Conservation (phyloP, 1,284 basidiomycete genomes). For the Sporisorium sorghi region DNA sequence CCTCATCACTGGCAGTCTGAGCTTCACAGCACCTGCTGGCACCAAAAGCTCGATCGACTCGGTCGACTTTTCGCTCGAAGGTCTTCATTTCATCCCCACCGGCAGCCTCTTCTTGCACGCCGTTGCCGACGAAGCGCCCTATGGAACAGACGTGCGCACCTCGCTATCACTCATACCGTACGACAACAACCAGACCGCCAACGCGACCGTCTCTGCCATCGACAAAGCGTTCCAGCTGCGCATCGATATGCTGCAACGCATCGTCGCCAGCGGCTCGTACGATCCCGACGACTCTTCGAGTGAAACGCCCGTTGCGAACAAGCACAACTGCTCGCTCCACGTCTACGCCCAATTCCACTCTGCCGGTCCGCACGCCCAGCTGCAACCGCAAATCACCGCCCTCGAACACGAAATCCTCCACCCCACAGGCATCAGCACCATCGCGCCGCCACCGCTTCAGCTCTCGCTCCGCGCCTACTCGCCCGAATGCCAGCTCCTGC, state of each 20-base stretch:
- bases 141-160: slow-evolving; percentile 34
- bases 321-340: slow-evolving; percentile 64
- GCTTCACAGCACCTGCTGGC: slow-evolving; percentile 8
- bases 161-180: slow-evolving; percentile 30
- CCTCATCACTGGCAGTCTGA: slow-evolving; percentile 43
- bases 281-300: slow-evolving; percentile 5
- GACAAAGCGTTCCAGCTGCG: slow-evolving; percentile 60
- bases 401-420: slow-evolving; percentile 59
- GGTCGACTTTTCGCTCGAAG: slow-evolving; percentile 58
- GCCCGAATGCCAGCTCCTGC: slow-evolving; percentile 65
- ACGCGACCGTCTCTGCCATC: slow-evolving; percentile 55
- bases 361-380: slow-evolving; percentile 33
- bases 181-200: slow-evolving; percentile 23
- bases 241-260: slow-evolving; percentile 47
- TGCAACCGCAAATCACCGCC: slow-evolving; percentile 49
- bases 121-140: slow-evolving; percentile 21
- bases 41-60: slow-evolving; percentile 9
- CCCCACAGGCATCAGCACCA: slow-evolving; percentile 60
- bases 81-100: slow-evolving; percentile 43
- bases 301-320: not conserved
- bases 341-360: slow-evolving; percentile 64
- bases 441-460: slow-evolving; percentile 40
- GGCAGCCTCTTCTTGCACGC: slow-evolving; percentile 35
- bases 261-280: slow-evolving; percentile 46
- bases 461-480: slow-evolving; percentile 61